Evolutionary conservation across 106 monocot genomes (phyloP).

Genomic region (Acanthochlamys bracteata): DNA sequence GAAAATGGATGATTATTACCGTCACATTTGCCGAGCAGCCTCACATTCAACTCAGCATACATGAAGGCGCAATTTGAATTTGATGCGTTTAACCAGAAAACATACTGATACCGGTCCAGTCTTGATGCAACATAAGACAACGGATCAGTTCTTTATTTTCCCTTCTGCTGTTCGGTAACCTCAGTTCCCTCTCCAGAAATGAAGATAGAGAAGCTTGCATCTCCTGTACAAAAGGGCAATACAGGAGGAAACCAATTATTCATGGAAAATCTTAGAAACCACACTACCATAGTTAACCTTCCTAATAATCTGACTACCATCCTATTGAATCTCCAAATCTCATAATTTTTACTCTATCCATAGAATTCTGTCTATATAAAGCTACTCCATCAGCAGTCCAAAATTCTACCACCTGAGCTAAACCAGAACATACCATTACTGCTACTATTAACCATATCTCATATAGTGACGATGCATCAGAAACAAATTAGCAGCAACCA

Average conservation of each 20-base stretch:
- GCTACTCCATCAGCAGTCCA: too few species aligned
- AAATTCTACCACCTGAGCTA: too few species aligned
- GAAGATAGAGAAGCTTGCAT: neutral
- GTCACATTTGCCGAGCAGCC: neutral
- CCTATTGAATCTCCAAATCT: too few species aligned
- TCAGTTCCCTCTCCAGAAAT: neutral
- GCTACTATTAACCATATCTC: too few species aligned
- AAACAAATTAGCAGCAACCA: too few species aligned
- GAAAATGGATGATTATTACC: neutral
- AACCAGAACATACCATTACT: too few species aligned
- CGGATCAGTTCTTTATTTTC: neutral
- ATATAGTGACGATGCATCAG: too few species aligned
- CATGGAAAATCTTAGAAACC: neutral
- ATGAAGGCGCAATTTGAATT: neutral
- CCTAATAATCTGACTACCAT: neutral
- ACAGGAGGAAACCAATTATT: neutral
- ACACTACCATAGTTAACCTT: neutral
- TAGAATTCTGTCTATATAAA: too few species aligned
- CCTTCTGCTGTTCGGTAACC: neutral
- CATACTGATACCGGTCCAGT: neutral
- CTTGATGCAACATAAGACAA: neutral
- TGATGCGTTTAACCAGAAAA: neutral
- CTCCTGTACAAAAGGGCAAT: conserved; percentile 1
- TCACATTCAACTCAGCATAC: neutral
- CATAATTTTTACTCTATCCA: too few species aligned